Percentiles rank a stretch among this genome's conserved stretches.
Evolutionary conservation across 257 asterid genomes (phyloP).

Genomic region (Solanum sparsipilum): DNA sequence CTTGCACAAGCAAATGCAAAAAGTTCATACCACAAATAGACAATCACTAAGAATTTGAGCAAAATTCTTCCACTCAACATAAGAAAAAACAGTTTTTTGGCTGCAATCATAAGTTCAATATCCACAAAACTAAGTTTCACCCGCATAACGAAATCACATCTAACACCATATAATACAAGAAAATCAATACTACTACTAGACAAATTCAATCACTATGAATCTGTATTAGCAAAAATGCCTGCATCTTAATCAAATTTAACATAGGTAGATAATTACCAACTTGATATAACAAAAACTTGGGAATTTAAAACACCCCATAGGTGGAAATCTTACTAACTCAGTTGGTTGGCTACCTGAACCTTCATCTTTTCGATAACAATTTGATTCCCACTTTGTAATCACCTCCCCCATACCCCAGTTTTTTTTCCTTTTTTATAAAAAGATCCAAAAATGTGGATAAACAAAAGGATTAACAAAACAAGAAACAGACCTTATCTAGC

Average conservation of each 20-base stretch:
- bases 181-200: neutral
- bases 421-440: neutral
- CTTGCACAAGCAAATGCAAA: neutral
- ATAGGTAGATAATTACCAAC: constrained; percentile 1
- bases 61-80: constrained; percentile 45
- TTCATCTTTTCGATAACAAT: neutral
- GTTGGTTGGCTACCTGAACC: neutral
- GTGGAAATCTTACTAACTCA: neutral
- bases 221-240: neutral
- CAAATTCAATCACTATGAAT: neutral
- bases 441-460: constrained; percentile 35
- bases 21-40: neutral
- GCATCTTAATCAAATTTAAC: neutral
- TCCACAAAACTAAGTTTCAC: neutral
- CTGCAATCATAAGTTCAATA: constrained; percentile 18
- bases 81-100: neutral
- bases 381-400: neutral
- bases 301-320: neutral
- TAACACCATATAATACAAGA: neutral
- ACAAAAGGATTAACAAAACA: neutral
- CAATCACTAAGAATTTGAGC: neutral
- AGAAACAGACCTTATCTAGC: constrained; percentile 52
- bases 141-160: neutral
- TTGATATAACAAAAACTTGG: constrained; percentile 1
- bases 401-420: neutral